Conservation (phyloP, 768 basidiomycete genomes). For the Rickenella mellea region DNA sequence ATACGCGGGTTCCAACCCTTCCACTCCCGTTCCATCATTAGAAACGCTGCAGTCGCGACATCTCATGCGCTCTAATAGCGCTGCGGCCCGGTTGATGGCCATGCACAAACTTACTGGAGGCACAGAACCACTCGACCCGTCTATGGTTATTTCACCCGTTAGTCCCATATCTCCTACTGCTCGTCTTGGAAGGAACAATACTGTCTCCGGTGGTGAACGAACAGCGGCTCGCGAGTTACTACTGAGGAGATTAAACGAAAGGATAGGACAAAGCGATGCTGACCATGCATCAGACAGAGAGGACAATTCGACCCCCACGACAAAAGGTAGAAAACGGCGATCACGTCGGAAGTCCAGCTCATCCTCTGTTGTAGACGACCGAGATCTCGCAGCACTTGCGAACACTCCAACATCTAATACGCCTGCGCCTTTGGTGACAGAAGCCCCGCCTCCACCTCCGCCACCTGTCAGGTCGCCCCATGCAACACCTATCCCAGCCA, state of each 20-base stretch:
- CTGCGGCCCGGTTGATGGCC: slow-evolving; percentile 67
- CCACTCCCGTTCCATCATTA: slow-evolving; percentile 67
- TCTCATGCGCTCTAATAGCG: slow-evolving; percentile 71
- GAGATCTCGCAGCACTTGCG: slow-evolving; percentile 15
- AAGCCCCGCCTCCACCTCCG: slow-evolving; percentile 20
- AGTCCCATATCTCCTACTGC: slow-evolving; percentile 37
- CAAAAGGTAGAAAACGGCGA: slow-evolving; percentile 9
- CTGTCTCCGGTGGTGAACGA: slow-evolving; percentile 75
- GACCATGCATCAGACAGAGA: slow-evolving; percentile 55
- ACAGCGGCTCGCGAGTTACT: slow-evolving; percentile 61
- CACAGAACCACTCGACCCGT: slow-evolving; percentile 49
- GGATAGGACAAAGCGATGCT: slow-evolving; percentile 45
- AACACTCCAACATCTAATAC: slow-evolving; percentile 12
- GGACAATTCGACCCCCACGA: slow-evolving; percentile 21
- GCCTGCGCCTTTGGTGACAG: not conserved
- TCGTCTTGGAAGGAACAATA: slow-evolving; percentile 58
- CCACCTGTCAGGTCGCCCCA: slow-evolving; percentile 1
- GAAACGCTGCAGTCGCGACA: slow-evolving; percentile 57
- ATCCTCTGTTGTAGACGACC: slow-evolving; percentile 20
- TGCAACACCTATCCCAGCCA: not conserved
- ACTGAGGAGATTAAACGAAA: slow-evolving; percentile 51
- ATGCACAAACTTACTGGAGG: slow-evolving; percentile 82
- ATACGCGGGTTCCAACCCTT: slow-evolving; percentile 57
- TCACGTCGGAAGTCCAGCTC: slow-evolving; percentile 8
- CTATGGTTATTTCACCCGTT: slow-evolving; percentile 34